Evolutionary conservation across 108 stramenopile species (phyloP), one percentile per base, ranked within the genome.

Genomic region (Nannochloropsis gaditana): DNA sequence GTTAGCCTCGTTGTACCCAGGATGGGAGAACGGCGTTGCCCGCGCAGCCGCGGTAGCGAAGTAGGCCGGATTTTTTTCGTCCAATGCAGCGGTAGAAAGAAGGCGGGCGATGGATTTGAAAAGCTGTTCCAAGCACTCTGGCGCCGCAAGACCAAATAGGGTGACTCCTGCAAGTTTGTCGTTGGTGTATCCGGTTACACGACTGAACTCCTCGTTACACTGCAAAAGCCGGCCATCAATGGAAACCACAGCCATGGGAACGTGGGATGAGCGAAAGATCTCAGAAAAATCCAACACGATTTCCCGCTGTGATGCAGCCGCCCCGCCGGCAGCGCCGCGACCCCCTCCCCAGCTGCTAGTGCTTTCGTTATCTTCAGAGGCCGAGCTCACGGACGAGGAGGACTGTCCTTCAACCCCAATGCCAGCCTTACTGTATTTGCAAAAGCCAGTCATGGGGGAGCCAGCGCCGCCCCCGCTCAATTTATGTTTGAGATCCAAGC

Each of bases 91-190:
- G 19, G 59, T 73, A 2, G 59, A 73, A n/a, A 73, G 59, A n/a
- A 73, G 59, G 59, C 59, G 59, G 59, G 59, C 59, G 59, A 73
- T 73, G 1, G 59, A 73, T 6, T 73, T 73, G 59, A 73, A 73
- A n/a, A 73, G 59, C 59, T 73, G 19, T n/a, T 73, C 59, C 59
- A 73, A 73, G 59, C 59, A 73, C 59, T 73, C 59, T 15, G 59
- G 59, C 19, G 59, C 59, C 19, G 59, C 59, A n/a, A 73, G 59
- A n/a, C 59, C 8, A 73, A 73, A 73, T n/a, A 73, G 59, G 4
- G 59, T 73, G 59, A 73, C 59, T 3, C 59, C 59, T n/a, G 59
- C n/a, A n/a, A 73, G 59, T n/a, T 73, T 73, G 59, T 73, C 8
- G 59, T 73, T 73, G 59, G 59, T 73, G 59, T 73, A 73, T 73